Evolutionary conservation across 2,329 filamentous ascomycete genomes (phyloP).

Genomic region (Aspergillus nomiae): DNA sequence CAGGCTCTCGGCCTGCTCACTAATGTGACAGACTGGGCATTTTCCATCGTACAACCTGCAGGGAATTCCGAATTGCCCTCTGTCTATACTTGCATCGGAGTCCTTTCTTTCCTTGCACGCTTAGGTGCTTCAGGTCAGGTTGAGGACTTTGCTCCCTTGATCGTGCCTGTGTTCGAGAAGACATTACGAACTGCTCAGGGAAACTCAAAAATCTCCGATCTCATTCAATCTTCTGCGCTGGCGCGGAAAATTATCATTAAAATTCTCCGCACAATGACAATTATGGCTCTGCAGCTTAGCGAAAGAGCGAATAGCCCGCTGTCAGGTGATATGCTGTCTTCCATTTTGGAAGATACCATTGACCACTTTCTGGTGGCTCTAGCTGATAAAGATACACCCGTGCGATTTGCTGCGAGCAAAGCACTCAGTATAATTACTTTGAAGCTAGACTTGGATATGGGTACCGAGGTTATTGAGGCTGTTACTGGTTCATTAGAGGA

Average conservation of each 20-base stretch:
- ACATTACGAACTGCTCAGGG: slow-evolving; percentile 62
- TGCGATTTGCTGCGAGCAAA: slow-evolving; percentile 89
- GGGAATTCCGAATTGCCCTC: slow-evolving; percentile 45
- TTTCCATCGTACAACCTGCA: slow-evolving; percentile 59
- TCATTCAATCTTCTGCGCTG: slow-evolving; percentile 71
- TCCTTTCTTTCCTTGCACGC: slow-evolving; percentile 77
- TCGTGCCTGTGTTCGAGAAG: slow-evolving; percentile 66
- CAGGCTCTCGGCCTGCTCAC: slow-evolving; percentile 71
- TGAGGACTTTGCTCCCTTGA: slow-evolving; percentile 69
- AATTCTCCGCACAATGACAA: slow-evolving; percentile 72
- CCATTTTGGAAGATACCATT: slow-evolving; percentile 76
- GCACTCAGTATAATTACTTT: slow-evolving; percentile 84
- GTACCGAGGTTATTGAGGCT: slow-evolving; percentile 81
- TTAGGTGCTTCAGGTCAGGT: slow-evolving; percentile 72
- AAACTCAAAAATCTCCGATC: slow-evolving; percentile 51
- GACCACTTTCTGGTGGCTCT: slow-evolving; percentile 77
- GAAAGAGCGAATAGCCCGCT: slow-evolving; percentile 32
- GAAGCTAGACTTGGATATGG: slow-evolving; percentile 78
- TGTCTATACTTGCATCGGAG: slow-evolving; percentile 76
- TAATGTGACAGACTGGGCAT: slow-evolving; percentile 69
- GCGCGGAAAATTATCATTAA: slow-evolving; percentile 84
- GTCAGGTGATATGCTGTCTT: slow-evolving; percentile 40
- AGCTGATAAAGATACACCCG: slow-evolving; percentile 85
- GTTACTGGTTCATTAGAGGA: slow-evolving; percentile 71
- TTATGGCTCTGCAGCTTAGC: slow-evolving; percentile 62